Conservation (phyloP, 139 green algal genomes). For the Volvox africanus region DNA sequence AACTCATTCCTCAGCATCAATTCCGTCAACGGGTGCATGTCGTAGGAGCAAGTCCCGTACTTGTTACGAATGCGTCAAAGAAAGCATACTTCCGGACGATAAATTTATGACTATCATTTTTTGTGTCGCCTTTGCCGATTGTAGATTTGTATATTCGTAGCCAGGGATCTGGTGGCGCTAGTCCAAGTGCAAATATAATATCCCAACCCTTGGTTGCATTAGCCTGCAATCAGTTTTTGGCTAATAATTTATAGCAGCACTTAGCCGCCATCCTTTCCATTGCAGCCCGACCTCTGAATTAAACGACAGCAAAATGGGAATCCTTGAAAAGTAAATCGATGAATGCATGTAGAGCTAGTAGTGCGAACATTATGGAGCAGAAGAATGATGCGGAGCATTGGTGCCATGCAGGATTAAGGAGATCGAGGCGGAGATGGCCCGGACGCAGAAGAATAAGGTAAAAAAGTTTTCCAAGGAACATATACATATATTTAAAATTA, state of each 20-base stretch:
- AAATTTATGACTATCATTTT: no score
- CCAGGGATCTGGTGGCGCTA: no score
- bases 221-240: no score
- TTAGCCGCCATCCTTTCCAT: background rate
- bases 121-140: no score
- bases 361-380: background rate
- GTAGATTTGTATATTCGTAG: no score
- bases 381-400: background rate
- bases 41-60: no score
- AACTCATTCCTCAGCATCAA: no score
- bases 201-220: no score
- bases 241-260: background rate
- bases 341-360: background rate
- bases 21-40: no score
- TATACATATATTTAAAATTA: background rate
- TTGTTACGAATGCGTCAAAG: no score
- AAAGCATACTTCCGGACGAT: no score
- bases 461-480: background rate
- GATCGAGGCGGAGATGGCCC: slow-evolving; percentile 97
- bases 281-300: background rate
- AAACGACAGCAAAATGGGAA: slow-evolving; percentile 77
- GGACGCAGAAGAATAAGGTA: slow-evolving; percentile 99
- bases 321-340: slow-evolving; percentile 82
- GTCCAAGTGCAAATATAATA: no score
- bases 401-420: slow-evolving; percentile 88